These are phyloP conservation scores for Clonostachys solani DNA, from an alignment of 2,329 filamentous ascomycete species.

Conservation along the genomic window DNA sequence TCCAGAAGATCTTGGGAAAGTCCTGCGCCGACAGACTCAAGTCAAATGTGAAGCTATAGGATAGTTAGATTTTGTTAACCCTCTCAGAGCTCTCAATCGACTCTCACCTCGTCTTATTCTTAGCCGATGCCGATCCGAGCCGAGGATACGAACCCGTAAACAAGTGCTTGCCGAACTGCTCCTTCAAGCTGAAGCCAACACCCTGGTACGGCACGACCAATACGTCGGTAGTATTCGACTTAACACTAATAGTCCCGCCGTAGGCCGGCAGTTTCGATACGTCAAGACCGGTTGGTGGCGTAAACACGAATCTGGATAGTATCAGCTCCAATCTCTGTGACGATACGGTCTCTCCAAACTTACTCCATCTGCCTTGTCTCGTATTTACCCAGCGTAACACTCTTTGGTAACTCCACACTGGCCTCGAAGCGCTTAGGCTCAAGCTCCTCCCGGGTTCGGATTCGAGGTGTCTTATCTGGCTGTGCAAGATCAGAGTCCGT, in stretches of 20 bases:
- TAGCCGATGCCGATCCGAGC: too few relatives aligned
- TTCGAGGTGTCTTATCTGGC: slow-evolving; percentile 2
- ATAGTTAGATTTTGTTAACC: neutral
- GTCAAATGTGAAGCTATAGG: slow-evolving; percentile 6
- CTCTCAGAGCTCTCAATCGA: neutral
- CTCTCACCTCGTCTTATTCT: neutral
- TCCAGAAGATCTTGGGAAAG: slow-evolving; percentile 10
- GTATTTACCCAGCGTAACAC: slow-evolving; percentile 15
- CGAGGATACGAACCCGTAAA: neutral
- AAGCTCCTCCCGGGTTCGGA: slow-evolving; percentile 2
- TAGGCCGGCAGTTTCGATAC: slow-evolving; percentile 21
- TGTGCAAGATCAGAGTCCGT: too few relatives aligned
- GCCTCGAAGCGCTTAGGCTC: slow-evolving; percentile 10
- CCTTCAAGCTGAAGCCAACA: too few relatives aligned
- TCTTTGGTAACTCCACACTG: slow-evolving; percentile 6
- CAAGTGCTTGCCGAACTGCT: too few relatives aligned
- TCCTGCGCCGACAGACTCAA: slow-evolving; percentile 4
- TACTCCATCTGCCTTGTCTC: slow-evolving; percentile 12
- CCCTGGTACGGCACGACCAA: slow-evolving; percentile 18
- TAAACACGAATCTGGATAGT: slow-evolving; percentile 13
- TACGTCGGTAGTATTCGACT: slow-evolving; percentile 19
- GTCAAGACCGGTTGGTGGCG: slow-evolving; percentile 14
- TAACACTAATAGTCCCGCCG: slow-evolving; percentile 24
- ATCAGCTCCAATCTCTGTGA: too few relatives aligned
- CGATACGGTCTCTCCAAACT: too few relatives aligned